Evolutionary conservation across 352 stramenopile genomes (phyloP), one percentile per base, ranked within the genome.

Genomic region (Phytopythium sindhum): DNA sequence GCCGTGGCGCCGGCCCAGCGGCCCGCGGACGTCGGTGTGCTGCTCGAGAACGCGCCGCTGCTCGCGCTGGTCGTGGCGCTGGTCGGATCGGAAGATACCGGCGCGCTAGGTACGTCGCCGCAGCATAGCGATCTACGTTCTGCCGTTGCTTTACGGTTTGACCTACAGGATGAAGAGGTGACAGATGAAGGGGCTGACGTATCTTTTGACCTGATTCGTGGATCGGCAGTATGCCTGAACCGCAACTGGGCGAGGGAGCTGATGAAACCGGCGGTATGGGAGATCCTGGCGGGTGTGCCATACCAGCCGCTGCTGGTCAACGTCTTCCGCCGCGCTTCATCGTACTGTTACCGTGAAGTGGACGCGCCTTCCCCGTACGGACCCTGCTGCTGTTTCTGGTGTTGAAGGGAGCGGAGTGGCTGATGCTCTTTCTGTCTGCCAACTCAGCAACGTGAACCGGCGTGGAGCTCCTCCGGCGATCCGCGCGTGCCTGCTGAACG

Each of bases 271-370:
- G 70, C 73, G 3, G 72, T 94, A 47, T 96, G 88, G 88, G 88
- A 96, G 64, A 86, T 93, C 26, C 78, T 91, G 28, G 83, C 86
- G 19, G 74, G 73, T n/a, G 78, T 93, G 53, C 88, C 88, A 11
- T 81, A 89, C 45, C 73, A 90, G 64, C 88, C 88, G 47, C 70
- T 95, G 66, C 65, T 96, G 31, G 65, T 80, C 26, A 94, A 89
- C 52, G 92, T 85, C 66, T 96, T 96, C 65, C 86, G 88, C 58
- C 81, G 88, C 45, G 88, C 88, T 14, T 76, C 86, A 15, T 94
- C 84, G 56, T 96, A 96, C 61, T 90, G 80, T 69, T 94, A 93
- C 67, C 85, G 86, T n/a, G 88, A 96, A 66, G 72, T 93, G 39
- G 88, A 96, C 67, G 84, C 89, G 0, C 88, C 88, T 39, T 92